Evolutionary conservation across 441 rosid genomes (phyloP).

Genomic region (Jatropha multifida): DNA sequence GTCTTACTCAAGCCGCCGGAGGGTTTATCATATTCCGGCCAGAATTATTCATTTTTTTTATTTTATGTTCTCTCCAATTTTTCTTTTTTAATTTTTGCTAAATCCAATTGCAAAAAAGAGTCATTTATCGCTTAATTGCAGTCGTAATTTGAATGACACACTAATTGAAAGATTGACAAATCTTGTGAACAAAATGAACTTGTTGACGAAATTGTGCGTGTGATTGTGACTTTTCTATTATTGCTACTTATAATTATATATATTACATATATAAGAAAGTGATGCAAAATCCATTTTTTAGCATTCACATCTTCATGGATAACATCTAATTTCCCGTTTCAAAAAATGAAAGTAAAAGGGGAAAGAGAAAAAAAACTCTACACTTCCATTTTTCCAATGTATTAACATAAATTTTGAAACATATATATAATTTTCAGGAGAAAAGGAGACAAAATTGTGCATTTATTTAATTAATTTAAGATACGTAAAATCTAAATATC

Average conservation of each 20-base stretch:
- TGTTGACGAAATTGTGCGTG: not conserved
- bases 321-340: not conserved
- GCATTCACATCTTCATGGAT: not conserved
- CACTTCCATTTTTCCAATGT: too few relatives aligned
- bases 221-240: not conserved
- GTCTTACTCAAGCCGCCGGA: constrained; percentile 7
- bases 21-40: not conserved
- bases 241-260: not conserved
- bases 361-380: too few relatives aligned
- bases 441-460: too few relatives aligned
- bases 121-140: not conserved
- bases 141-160: not conserved
- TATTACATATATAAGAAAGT: not conserved
- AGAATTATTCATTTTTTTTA: too few relatives aligned
- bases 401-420: too few relatives aligned
- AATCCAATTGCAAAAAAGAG: not conserved
- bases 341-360: not conserved
- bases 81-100: not conserved
- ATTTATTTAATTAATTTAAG: too few relatives aligned
- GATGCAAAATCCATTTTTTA: not conserved
- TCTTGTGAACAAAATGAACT: not conserved
- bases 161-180: not conserved
- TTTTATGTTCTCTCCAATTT: too few relatives aligned
- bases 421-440: too few relatives aligned
- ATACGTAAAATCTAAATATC: too few relatives aligned